Percentiles rank a stretch among this genome's conserved stretches.
phyloP scores from a whole-genome alignment of 345 rosid species.

The Aethionema arabicum region DNA sequence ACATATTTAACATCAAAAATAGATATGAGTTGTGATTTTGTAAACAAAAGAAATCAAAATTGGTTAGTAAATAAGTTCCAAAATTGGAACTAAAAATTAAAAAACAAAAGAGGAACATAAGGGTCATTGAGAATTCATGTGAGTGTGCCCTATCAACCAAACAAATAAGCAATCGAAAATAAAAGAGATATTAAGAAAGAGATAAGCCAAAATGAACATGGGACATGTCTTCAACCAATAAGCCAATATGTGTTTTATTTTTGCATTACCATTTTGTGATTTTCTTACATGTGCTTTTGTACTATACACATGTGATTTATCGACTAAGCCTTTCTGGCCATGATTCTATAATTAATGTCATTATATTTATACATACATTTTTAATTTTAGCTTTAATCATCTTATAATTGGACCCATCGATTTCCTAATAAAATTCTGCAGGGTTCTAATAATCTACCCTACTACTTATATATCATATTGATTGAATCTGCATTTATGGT shows the following conservation, averaged over 20 bases:
- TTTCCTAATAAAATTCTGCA: constrained; percentile 28
- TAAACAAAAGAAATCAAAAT: not conserved
- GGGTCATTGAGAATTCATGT: constrained; percentile 39
- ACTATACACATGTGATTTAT: constrained; percentile 37
- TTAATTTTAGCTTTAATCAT: not conserved
- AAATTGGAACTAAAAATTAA: not conserved
- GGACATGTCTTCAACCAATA: constrained; percentile 33
- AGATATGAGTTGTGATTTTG: constrained; percentile 5
- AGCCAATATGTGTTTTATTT: constrained; percentile 28
- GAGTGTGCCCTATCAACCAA: constrained; percentile 40
- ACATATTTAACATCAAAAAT: too few relatives aligned
- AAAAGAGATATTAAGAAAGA: constrained; percentile 30
- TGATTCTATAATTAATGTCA: constrained; percentile 29
- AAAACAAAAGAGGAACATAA: constrained; percentile 21
- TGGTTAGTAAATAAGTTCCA: not conserved
- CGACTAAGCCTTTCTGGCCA: constrained; percentile 36
- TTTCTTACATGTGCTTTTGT: constrained; percentile 37
- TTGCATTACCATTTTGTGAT: constrained; percentile 16
- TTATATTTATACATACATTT: not conserved
- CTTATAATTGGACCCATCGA: constrained; percentile 19
- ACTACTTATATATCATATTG: constrained; percentile 19
- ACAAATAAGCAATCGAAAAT: constrained; percentile 27
- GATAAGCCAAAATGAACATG: constrained; percentile 41
- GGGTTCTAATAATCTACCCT: constrained; percentile 26
- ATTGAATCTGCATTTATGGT: constrained; percentile 32